Conservation (phyloP, 257 asterid genomes). For the Ilex asprella region DNA sequence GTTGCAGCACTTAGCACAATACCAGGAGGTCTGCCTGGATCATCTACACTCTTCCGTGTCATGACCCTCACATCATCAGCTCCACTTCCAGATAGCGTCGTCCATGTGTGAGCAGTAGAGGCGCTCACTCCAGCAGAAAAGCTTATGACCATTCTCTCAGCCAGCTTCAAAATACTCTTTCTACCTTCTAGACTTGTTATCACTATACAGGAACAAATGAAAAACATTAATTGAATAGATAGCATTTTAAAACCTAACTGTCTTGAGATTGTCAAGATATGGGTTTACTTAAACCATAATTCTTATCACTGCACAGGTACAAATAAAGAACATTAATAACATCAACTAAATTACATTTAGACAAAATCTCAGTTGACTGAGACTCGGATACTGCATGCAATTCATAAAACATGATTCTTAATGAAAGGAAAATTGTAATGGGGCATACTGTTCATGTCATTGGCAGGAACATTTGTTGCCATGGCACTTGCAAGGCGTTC, state of each 20-base stretch:
- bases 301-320: too few relatives aligned
- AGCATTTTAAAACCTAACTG: too few relatives aligned
- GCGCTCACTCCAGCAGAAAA: conserved; percentile 17
- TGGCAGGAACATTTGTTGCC: conserved; percentile 5
- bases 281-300: too few relatives aligned
- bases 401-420: background rate
- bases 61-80: conserved; percentile 12
- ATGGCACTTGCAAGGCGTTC: conserved; percentile 24
- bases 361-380: background rate
- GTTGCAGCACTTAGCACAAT: conserved; percentile 14
- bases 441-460: background rate
- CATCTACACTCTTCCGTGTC: conserved; percentile 4
- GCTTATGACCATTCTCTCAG: conserved; percentile 19
- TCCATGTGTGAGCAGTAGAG: conserved; percentile 8
- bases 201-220: background rate
- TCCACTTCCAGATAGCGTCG: conserved; percentile 1
- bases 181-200: background rate
- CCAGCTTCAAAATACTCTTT: conserved; percentile 10
- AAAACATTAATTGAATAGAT: background rate
- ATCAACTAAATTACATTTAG: background rate
- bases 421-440: background rate
- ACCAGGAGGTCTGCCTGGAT: conserved; percentile 6
- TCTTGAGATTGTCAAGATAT: too few relatives aligned
- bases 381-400: background rate
- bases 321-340: background rate